A percentile compares a stretch with the other conserved stretches of the same genome.
Conservation (phyloP, 805 yeast species). For the Suhomyces prunicola region DNA sequence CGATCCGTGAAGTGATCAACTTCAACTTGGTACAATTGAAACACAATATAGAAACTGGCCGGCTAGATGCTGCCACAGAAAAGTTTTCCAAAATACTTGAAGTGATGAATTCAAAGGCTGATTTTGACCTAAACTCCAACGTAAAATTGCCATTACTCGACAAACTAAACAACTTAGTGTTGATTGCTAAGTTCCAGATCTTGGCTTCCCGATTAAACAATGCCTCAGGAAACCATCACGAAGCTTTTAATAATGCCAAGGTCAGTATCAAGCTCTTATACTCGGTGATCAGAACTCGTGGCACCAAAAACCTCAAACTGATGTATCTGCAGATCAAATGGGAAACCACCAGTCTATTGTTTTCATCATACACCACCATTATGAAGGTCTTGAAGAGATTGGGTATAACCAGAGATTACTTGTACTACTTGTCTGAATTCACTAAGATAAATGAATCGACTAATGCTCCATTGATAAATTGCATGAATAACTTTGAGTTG, state of each 20-base stretch:
- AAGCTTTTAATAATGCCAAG: slow-evolving; percentile 41
- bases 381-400: slow-evolving; percentile 41
- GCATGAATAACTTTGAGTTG: slow-evolving; percentile 12
- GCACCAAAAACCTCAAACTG: slow-evolving; percentile 14
- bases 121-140: slow-evolving; percentile 21
- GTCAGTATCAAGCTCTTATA: slow-evolving; percentile 50
- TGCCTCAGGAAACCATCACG: slow-evolving; percentile 16
- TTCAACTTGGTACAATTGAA: slow-evolving; percentile 33
- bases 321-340: slow-evolving; percentile 29
- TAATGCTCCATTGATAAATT: slow-evolving; percentile 21
- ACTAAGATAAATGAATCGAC: slow-evolving; percentile 31
- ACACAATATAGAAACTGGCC: slow-evolving; percentile 17
- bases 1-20: slow-evolving; percentile 14
- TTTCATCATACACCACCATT: slow-evolving; percentile 37
- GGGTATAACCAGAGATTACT: slow-evolving; percentile 59
- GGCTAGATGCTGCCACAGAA: slow-evolving; percentile 16
- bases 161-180: slow-evolving; percentile 24
- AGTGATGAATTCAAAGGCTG: slow-evolving; percentile 24
- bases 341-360: slow-evolving; percentile 32
- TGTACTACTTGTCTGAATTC: slow-evolving; percentile 52
- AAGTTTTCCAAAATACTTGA: slow-evolving; percentile 21
- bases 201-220: slow-evolving; percentile 24
- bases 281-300: slow-evolving; percentile 48
- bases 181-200: slow-evolving; percentile 36
- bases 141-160: slow-evolving; percentile 11